Conservation (phyloP, 202 grass and related monocot genomes). For the Digitaria exilis region DNA sequence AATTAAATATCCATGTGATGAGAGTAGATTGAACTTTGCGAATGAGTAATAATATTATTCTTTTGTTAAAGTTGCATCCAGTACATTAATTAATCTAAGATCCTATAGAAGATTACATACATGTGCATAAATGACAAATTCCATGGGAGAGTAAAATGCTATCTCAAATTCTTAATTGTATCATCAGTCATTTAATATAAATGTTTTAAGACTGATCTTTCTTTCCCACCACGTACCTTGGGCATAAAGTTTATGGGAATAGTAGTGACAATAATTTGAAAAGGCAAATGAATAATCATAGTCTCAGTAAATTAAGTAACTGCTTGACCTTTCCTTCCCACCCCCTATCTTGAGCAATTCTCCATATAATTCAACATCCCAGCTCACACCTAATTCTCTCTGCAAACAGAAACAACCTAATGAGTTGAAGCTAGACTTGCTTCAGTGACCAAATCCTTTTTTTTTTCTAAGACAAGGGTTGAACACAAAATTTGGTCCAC, state of each 20-base stretch:
- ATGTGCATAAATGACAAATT: not conserved
- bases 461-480: not conserved
- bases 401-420: conserved; percentile 39
- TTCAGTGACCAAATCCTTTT: not conserved
- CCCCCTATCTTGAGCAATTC: conserved; percentile 96
- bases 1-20: not conserved
- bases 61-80: not conserved
- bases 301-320: not conserved
- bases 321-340: conserved; percentile 88
- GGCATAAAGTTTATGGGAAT: not conserved
- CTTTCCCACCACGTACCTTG: not conserved
- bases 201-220: not conserved
- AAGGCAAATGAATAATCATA: conserved; percentile 11
- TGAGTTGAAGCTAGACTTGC: not conserved
- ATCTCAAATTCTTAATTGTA: not conserved
- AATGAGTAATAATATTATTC: not conserved
- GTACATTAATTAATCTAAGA: not conserved
- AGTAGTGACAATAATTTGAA: not conserved
- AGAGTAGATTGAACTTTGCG: not conserved
- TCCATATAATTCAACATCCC: conserved; percentile 85
- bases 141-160: not conserved
- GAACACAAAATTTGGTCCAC: not conserved
- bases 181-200: not conserved
- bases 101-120: not conserved
- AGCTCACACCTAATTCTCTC: conserved; percentile 86